Evolutionary conservation across 345 rosid species (phyloP), one percentile per base, ranked within the genome.

Genomic region (Bretschneidera sinensis): DNA sequence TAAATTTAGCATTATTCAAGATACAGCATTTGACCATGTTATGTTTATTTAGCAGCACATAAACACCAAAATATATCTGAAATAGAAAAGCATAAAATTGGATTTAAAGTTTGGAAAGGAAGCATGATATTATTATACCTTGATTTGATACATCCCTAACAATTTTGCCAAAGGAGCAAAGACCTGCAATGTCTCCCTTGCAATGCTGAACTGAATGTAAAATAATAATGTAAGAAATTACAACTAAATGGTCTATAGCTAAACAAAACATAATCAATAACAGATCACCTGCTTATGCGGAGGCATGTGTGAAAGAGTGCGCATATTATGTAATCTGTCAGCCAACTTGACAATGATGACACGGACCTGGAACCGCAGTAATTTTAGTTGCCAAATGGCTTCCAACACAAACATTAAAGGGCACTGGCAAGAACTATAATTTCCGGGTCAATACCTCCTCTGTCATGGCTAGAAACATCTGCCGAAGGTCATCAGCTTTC

Each of bases 341-440:
- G 95, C 99, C 70, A 94, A 84, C 79, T 94, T 94, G 80, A 94
- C 99, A 62, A 94, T 94, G 72, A 94, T 94, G 61, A 94, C 97
- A 33, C 99, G 96, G 51, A 94, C 99, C 99, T 94, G 75, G 64
- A 85, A 78, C 6, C 21, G 21, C 51, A 64, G 47, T 24, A 43
- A 55, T 54, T 58, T 76, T 62, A 63, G 62, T 48, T 55, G 39
- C 48, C 59, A 54, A 65, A 24, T 55, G n/a, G 61, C 21, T 60
- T 51, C 52, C 24, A 48, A 35, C 39, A 65, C 39, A 54, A 61
- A 62, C 52, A 71, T 54, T 39, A 62, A 23, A 15, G 8, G 18
- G 71, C 17, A 51, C 21, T 52, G 49, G 24, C 17, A 61, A 28
- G 9, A 39, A 39, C 11, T 39, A 58, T 21, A 34, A 21, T 48